Evolutionary conservation across 2,329 filamentous ascomycete genomes (phyloP).

Genomic region (Herpotrichia juniperi): DNA sequence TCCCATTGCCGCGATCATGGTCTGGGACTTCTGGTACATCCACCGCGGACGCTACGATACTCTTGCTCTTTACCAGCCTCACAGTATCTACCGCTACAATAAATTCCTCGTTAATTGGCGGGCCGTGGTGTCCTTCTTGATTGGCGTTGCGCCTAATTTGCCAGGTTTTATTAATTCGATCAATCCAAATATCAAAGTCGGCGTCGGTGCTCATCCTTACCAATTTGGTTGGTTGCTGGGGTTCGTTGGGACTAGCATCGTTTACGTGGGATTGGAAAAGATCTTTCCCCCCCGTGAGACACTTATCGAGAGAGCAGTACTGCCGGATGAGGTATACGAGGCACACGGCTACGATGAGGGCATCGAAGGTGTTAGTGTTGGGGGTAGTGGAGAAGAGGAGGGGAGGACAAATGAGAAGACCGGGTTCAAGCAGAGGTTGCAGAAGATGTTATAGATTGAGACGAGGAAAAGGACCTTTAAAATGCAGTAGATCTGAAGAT

Average conservation of each 20-base stretch:
- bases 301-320: conserved; percentile 50
- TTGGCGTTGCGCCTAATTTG: conserved; percentile 62
- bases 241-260: conserved; percentile 60
- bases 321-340: conserved; percentile 48
- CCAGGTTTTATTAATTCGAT: conserved; percentile 60
- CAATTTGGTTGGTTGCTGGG: conserved; percentile 71
- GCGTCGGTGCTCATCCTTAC: conserved; percentile 62
- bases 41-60: conserved; percentile 57
- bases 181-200: conserved; percentile 47
- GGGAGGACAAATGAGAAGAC: conserved; percentile 30
- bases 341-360: conserved; percentile 27
- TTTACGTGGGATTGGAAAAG: conserved; percentile 60
- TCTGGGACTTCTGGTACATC: conserved; percentile 66
- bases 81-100: conserved; percentile 58
- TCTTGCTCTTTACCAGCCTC: conserved; percentile 58
- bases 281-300: conserved; percentile 58
- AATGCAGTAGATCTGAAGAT: too few relatives aligned
- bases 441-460: conserved; percentile 40
- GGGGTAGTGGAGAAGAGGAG: conserved; percentile 25
- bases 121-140: conserved; percentile 62
- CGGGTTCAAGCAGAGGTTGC: conserved; percentile 41
- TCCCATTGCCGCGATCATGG: conserved; percentile 66
- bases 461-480: too few relatives aligned
- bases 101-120: conserved; percentile 63
- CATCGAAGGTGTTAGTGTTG: conserved; percentile 32